phyloP scores from a whole-genome alignment of 2,329 filamentous ascomycete genomes.

The Diaporthe citrichinensis region DNA sequence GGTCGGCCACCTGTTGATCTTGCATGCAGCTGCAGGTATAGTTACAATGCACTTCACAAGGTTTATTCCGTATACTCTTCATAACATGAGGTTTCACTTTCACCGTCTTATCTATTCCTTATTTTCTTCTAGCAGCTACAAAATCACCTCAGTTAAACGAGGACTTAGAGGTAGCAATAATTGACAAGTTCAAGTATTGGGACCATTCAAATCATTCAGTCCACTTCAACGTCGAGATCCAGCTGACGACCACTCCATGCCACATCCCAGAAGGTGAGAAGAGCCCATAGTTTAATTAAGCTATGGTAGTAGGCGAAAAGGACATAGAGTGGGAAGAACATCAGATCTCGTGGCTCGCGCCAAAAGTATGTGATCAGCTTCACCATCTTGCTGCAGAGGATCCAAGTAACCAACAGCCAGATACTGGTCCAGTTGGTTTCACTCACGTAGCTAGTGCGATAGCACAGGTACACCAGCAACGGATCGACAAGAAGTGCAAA shows the following conservation, averaged over 20 bases:
- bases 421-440: neutral
- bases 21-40: too few species aligned
- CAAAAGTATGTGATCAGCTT: neutral
- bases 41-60: too few species aligned
- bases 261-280: neutral
- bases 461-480: neutral
- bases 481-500: neutral
- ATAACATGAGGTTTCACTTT: too few species aligned
- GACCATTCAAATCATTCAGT: too few species aligned
- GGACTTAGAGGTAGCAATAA: too few species aligned
- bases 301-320: neutral
- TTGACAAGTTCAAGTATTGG: too few species aligned
- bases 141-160: too few species aligned
- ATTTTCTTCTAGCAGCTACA: too few species aligned
- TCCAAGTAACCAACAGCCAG: neutral
- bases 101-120: too few species aligned
- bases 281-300: neutral
- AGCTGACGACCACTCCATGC: neutral
- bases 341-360: neutral
- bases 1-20: too few species aligned
- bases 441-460: neutral
- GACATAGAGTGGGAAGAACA: neutral
- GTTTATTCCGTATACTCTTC: too few species aligned
- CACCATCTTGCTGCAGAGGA: constrained; percentile 7
- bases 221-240: neutral